Evolutionary conservation across 768 basidiomycete species (phyloP), one percentile per base, ranked within the genome.

Genomic region (Boletus huronensis): DNA sequence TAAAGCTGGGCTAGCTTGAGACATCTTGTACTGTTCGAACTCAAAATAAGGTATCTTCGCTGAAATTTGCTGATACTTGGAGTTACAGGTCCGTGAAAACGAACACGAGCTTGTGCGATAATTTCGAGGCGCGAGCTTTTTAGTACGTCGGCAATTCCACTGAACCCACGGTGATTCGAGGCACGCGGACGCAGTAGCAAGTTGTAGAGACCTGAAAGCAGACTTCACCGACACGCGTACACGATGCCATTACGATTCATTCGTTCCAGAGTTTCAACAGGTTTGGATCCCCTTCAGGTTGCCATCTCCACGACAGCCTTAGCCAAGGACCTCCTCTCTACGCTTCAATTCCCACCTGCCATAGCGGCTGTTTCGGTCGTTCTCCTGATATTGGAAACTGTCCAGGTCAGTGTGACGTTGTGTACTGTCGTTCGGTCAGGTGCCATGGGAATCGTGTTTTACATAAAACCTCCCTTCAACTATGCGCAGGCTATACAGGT

Each of bases 371-470:
- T 76, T 5, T 70, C 71, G 0, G 55, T 78, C 5, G 59, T 80
- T 16, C 64, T 79, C 21, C 65, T 75, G 11, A 76, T 81, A 16
- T 66, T 80, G 48, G 66, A 79, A 57, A 78, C 76, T 0, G 64
- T 79, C 21, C 75, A 80, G 70, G 79, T 77, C 42, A 59, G 68
- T 43, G 10, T 21, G 29, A 3, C 5, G 1, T 48, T 8, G 4
- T 6, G 9, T 13, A 19, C 23, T 29, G 3, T 47, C n/a, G 32
- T 50, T 40, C 7, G 13, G 8, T 21, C 5, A 19, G 0, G 38
- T 40, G 17, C 5, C 26, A 14, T 25, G 21, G 7, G 11, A 52
- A 17, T 8, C n/a, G 1, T 38, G 6, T 34, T 16, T 47, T 1
- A n/a, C n/a, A n/a, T n/a, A 38, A 36, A 44, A n/a, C 21, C 11